Evolutionary conservation across 148 eudicot species (phyloP), one percentile per base, ranked within the genome.

Genomic region (Fagopyrum tataricum): DNA sequence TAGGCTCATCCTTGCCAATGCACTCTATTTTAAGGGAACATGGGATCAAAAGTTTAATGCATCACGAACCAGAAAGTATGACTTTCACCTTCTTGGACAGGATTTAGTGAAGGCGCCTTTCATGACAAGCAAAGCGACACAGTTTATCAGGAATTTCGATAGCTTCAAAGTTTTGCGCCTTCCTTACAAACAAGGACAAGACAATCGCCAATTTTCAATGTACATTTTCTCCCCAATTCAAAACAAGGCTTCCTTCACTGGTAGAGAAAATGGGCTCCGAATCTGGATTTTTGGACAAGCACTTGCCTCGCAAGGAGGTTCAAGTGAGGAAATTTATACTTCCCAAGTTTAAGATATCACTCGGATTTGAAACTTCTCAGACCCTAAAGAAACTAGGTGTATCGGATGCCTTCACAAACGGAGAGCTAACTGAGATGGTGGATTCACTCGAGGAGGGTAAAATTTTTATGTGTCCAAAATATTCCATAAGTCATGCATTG

Each of bases 121-220:
- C 84, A 91, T 94, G 98, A 91, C 89, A 39, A 89, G 90, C 89
- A 82, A 84, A 56, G 78, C 79, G 75, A 83, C 79, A 73, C 93
- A 89, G 56, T 76, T 69, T 7, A 44, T 88, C 6, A 43, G 76
- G 15, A 78, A 78, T 4, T 87, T 61, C 61, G 44, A 61, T 24
- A 42, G 21, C 46, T 72, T 71, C 71, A 77, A 77, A 21, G 79
- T 62, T 53, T 15, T 77, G 4, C 37, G 71, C 4, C 75, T 77
- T 24, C 67, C 75, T 10, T 58, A 59, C 12, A 14, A 39, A n/a
- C n/a, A 72, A 72, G 72, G 79, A 6, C 14, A 41, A 6, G 52
- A 47, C n/a, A 43, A 40, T 5, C 71, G 48, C 43, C 72, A 9
- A 41, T 72, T 72, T 23, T 77, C 64, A 11, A 72, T 77, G 72